Evolutionary conservation across 169 alveolate species (phyloP).

Genomic region (Eimeria maxima): DNA sequence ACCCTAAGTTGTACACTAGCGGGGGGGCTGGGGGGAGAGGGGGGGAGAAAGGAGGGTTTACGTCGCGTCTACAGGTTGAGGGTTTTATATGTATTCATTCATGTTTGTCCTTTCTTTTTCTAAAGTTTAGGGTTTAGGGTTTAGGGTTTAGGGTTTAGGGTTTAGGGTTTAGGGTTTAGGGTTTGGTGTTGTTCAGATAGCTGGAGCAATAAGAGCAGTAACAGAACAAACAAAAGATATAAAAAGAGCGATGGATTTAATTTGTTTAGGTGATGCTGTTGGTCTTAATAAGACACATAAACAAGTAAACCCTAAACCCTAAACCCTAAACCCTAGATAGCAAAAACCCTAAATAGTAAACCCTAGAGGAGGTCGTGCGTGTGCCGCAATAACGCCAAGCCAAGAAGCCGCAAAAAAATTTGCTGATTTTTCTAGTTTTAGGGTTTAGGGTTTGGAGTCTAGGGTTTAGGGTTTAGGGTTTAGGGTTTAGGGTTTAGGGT

Average conservation of each 20-base stretch:
- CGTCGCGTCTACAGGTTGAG: too few species aligned
- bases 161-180: neutral
- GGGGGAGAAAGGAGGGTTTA: too few species aligned
- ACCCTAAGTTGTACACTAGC: neutral
- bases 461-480: neutral
- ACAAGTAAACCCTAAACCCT: neutral
- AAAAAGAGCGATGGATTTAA: neutral
- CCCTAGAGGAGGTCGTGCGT: neutral
- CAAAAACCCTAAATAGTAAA: neutral
- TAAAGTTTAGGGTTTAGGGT: neutral
- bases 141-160: neutral
- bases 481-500: neutral
- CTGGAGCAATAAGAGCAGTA: neutral
- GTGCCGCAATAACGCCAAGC: neutral
- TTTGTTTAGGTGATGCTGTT: neutral
- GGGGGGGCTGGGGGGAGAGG: too few species aligned
- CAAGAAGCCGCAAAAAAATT: neutral
- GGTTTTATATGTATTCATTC: too few species aligned
- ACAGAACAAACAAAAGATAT: neutral
- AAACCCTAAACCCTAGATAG: neutral
- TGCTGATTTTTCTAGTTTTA: neutral
- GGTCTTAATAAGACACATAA: neutral
- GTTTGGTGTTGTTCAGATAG: neutral
- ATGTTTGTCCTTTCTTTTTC: neutral
- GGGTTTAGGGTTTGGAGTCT: neutral